These are phyloP conservation scores for Sanghuangporus weigelae DNA, from an alignment of 1,284 basidiomycete species.

Conservation along the genomic window DNA sequence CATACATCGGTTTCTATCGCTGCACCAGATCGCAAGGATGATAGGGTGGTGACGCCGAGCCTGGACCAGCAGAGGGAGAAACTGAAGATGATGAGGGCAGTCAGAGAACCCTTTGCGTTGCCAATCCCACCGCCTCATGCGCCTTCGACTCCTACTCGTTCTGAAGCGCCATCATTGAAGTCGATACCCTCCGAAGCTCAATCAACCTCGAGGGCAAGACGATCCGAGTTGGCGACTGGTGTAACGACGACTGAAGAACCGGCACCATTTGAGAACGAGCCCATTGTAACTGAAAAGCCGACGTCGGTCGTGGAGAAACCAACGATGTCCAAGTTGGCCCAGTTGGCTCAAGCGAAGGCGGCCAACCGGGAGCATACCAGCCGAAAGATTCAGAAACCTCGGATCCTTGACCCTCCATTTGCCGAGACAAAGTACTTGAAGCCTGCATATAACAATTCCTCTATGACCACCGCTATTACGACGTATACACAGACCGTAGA, in stretches of 20 bases:
- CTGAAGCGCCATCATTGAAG: not conserved
- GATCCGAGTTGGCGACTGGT: not conserved
- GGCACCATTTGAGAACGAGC: not conserved
- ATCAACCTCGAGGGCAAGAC: not conserved
- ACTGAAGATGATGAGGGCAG: not conserved
- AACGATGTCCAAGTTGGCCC: constrained; percentile 60
- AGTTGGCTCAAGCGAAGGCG: constrained; percentile 58
- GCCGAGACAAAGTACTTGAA: constrained; percentile 61
- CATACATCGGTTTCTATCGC: constrained; percentile 31
- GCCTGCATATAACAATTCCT: constrained; percentile 68
- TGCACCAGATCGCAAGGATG: constrained; percentile 14
- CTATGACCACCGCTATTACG: constrained; percentile 74
- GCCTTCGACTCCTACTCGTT: not conserved
- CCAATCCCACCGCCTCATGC: not conserved
- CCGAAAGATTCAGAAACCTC: constrained; percentile 20
- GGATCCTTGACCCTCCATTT: constrained; percentile 28
- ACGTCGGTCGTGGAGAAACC: constrained; percentile 26
- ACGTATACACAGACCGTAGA: constrained; percentile 66
- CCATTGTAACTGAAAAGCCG: constrained; percentile 19
- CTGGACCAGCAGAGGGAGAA: constrained; percentile 1
- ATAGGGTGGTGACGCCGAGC: constrained; percentile 19
- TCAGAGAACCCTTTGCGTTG: not conserved
- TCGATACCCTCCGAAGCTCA: not conserved
- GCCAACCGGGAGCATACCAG: constrained; percentile 22
- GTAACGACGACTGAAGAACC: not conserved